Evolutionary conservation across 176 grass and related monocot genomes (phyloP).

Genomic region (Avena eriantha): DNA sequence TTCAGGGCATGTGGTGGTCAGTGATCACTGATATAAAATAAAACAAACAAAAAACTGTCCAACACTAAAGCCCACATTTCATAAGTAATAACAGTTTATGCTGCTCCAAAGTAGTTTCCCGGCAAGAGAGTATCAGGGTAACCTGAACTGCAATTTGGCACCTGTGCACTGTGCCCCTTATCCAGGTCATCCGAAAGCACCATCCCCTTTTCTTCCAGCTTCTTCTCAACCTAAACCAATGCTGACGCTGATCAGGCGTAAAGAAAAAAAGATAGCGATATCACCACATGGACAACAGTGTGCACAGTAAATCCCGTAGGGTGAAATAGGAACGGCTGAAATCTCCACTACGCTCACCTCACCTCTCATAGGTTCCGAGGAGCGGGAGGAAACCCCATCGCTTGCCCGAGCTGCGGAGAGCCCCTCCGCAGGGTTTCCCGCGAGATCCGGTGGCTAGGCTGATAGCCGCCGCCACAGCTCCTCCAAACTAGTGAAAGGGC

Average conservation of each 20-base stretch:
- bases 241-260: neutral
- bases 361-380: neutral
- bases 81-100: neutral
- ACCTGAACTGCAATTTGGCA: neutral
- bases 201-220: neutral
- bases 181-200: neutral
- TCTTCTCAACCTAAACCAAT: constrained; percentile 6
- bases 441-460: neutral
- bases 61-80: neutral
- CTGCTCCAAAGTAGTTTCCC: too few species aligned
- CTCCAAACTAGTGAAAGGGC: too few species aligned
- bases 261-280: neutral
- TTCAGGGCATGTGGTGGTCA: neutral
- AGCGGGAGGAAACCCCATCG: neutral
- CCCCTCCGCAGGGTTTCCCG: neutral
- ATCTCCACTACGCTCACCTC: neutral
- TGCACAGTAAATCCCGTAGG: neutral
- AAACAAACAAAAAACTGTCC: neutral
- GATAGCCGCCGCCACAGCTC: too few species aligned
- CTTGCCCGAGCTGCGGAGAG: neutral
- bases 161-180: neutral
- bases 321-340: neutral
- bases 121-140: neutral
- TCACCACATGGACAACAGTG: neutral
- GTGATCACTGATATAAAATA: neutral